Conservation (phyloP, 2,329 filamentous ascomycete species). For the Paecilomyces fulvus region DNA sequence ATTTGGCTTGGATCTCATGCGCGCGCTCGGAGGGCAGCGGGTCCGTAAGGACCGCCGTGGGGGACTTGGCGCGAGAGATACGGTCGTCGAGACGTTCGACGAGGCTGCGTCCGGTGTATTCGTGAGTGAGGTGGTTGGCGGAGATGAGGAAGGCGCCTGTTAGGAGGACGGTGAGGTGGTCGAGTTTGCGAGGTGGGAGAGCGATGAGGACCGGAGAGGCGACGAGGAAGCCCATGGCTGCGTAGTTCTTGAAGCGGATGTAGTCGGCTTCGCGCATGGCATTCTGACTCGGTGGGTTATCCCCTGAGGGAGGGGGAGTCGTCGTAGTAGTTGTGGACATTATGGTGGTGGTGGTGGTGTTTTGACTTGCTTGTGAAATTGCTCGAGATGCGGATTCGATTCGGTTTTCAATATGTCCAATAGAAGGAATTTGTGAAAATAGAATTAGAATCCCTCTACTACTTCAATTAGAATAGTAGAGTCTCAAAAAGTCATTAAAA, state of each 20-base stretch:
- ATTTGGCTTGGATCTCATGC: conserved; percentile 21
- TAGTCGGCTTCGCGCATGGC: conserved; percentile 27
- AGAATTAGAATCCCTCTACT: neutral
- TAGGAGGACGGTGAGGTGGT: conserved; percentile 29
- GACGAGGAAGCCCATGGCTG: conserved; percentile 30
- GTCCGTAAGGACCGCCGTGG: conserved; percentile 8
- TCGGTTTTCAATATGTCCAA: neutral
- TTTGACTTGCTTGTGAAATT: neutral
- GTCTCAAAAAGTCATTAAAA: neutral
- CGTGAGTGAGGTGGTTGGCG: conserved; percentile 26
- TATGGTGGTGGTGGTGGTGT: neutral
- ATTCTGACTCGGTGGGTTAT: conserved; percentile 3
- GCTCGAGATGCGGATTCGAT: neutral
- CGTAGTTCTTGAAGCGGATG: conserved; percentile 31
- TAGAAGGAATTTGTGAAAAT: neutral
- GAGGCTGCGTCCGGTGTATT: conserved; percentile 27
- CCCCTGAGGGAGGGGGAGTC: neutral
- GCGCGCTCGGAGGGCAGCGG: conserved; percentile 26
- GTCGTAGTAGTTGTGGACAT: conserved; percentile 5
- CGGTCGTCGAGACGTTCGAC: conserved; percentile 22
- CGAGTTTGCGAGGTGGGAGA: conserved; percentile 29
- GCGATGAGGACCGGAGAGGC: conserved; percentile 18
- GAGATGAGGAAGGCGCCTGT: conserved; percentile 23
- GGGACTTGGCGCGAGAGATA: conserved; percentile 16
- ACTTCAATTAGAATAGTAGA: neutral